Percentiles rank a stretch among this genome's conserved stretches.
phyloP scores from a whole-genome alignment of 495 filamentous ascomycete species.

The Xylaria flabelliformis region DNA sequence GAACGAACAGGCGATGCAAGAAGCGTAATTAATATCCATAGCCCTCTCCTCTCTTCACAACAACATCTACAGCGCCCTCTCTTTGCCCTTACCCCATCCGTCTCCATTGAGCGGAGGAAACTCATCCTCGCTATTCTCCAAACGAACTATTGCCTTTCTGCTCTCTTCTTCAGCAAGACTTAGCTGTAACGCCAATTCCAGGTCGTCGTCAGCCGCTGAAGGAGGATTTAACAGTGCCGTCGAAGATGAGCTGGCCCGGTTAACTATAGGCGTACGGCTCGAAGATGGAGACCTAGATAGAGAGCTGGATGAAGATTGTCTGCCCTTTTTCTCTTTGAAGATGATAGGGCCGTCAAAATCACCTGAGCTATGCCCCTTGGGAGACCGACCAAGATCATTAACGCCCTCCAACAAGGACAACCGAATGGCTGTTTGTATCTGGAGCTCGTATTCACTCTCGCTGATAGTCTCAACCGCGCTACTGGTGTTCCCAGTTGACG shows the following conservation, averaged over 20 bases:
- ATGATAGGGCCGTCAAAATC: constrained; percentile 61
- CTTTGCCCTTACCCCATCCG: constrained; percentile 51
- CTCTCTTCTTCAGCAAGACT: constrained; percentile 82
- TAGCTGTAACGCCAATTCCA: constrained; percentile 83
- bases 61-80: constrained; percentile 48
- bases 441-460: constrained; percentile 67
- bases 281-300: constrained; percentile 49
- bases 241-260: constrained; percentile 32
- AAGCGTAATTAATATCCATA: constrained; percentile 8
- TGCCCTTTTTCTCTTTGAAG: constrained; percentile 51
- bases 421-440: constrained; percentile 82
- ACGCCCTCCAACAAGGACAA: constrained; percentile 71
- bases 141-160: constrained; percentile 41
- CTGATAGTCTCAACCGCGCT: constrained; percentile 58
- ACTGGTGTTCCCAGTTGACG: constrained; percentile 41
- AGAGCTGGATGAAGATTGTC: constrained; percentile 44
- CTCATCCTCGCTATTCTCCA: constrained; percentile 53
- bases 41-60: not conserved
- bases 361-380: constrained; percentile 40
- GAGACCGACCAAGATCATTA: constrained; percentile 42
- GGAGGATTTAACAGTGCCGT: constrained; percentile 29
- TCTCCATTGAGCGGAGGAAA: constrained; percentile 61
- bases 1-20: constrained; percentile 9
- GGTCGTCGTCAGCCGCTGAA: constrained; percentile 64
- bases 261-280: constrained; percentile 42